These are phyloP conservation scores for Annona cherimola DNA, from an alignment of 164 flowering plant species.

Conservation along the genomic window DNA sequence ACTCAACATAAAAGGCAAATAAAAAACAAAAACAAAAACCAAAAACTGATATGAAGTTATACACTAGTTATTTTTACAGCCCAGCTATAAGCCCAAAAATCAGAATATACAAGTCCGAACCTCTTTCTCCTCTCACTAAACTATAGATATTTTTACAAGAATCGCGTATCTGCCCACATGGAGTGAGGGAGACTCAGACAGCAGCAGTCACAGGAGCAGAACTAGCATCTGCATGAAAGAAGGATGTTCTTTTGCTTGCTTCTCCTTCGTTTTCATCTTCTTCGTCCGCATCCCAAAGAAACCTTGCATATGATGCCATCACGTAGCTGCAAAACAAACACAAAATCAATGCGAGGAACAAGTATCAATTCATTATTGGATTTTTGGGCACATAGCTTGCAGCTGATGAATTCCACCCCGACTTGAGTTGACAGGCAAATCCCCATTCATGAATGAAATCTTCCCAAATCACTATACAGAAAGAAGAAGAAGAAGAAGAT, in stretches of 20 bases:
- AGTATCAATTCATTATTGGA: too few species aligned
- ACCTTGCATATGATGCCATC: slow-evolving; percentile 41
- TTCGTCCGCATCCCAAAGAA: slow-evolving; percentile 43
- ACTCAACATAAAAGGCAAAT: background rate
- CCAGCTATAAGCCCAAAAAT: background rate
- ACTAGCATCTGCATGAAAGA: background rate
- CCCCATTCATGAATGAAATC: too few species aligned
- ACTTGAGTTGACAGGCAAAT: too few species aligned
- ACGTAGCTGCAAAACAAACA: slow-evolving; percentile 34
- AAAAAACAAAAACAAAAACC: background rate
- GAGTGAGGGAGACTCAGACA: slow-evolving; percentile 1
- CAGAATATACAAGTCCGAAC: background rate
- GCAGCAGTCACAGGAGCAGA: slow-evolving; percentile 5
- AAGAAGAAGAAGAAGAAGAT: background rate
- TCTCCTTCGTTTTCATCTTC: slow-evolving; percentile 24
- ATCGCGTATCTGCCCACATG: background rate
- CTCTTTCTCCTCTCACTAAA: background rate
- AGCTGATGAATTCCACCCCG: too few species aligned
- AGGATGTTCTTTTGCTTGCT: background rate
- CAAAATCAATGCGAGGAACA: too few species aligned
- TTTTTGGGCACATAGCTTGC: too few species aligned
- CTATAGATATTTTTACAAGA: background rate
- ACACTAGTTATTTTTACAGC: background rate
- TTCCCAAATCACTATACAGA: too few species aligned
- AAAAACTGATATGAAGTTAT: background rate